phyloP scores from a whole-genome alignment of 345 rosid genomes.

The Combretum micranthum region DNA sequence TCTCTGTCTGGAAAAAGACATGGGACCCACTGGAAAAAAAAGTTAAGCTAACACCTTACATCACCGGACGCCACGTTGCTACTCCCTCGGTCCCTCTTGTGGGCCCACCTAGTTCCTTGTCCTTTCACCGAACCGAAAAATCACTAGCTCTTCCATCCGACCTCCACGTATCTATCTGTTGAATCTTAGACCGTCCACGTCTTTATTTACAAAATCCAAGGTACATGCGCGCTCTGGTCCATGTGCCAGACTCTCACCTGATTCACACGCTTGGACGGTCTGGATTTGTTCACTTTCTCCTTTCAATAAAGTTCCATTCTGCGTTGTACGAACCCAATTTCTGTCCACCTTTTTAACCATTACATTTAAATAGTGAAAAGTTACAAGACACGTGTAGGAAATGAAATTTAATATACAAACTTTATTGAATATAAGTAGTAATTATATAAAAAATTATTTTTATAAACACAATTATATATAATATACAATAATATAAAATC shows the following conservation, averaged over 20 bases:
- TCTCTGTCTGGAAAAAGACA: no score
- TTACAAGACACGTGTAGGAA: no score
- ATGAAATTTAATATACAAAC: no score
- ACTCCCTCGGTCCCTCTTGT: no score
- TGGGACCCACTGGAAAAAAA: no score
- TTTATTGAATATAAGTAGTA: no score
- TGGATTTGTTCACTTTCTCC: slow-evolving; percentile 10
- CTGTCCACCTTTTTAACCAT: no score
- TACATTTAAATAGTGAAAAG: no score
- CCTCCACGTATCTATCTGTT: slow-evolving; percentile 24
- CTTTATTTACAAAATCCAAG: slow-evolving; percentile 13
- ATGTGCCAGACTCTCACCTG: slow-evolving; percentile 27
- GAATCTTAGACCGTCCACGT: slow-evolving; percentile 26
- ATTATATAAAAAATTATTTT: no score
- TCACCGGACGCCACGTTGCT: slow-evolving; percentile 7
- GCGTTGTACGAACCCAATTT: no score
- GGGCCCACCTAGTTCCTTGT: not conserved
- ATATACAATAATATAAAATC: no score
- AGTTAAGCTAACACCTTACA: not conserved
- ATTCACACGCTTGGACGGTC: slow-evolving; percentile 12
- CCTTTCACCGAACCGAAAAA: not conserved
- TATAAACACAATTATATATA: no score
- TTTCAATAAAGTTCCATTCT: not conserved
- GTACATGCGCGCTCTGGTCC: slow-evolving; percentile 10
- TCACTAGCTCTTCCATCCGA: slow-evolving; percentile 13